phyloP scores from a whole-genome alignment of 2,329 filamentous ascomycete genomes.

The Fusarium goolgardi region DNA sequence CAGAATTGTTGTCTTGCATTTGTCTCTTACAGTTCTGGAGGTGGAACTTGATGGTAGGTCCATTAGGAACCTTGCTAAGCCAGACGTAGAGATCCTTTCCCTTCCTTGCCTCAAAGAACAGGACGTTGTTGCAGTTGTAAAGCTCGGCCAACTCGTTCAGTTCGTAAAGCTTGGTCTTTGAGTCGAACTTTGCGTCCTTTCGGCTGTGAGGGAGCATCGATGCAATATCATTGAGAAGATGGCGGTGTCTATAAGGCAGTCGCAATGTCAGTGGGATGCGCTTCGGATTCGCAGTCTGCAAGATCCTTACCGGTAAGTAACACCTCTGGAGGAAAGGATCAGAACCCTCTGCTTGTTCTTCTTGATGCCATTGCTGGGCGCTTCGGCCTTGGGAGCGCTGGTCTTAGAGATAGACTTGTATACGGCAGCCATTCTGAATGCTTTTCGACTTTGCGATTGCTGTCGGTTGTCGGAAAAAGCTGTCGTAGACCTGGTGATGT shows the following conservation, averaged over 20 bases:
- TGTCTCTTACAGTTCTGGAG: constrained; percentile 74
- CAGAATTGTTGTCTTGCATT: too few relatives aligned
- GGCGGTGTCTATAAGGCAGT: constrained; percentile 76
- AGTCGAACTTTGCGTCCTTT: constrained; percentile 97
- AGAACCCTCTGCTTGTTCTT: constrained; percentile 83
- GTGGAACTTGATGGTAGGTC: constrained; percentile 73
- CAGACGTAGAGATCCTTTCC: constrained; percentile 94
- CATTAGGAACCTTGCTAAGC: constrained; percentile 88
- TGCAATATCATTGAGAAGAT: constrained; percentile 89
- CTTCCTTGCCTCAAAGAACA: constrained; percentile 96
- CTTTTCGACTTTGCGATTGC: constrained; percentile 18
- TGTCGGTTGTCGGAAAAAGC: constrained; percentile 17
- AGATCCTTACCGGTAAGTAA: constrained; percentile 78
- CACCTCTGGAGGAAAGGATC: constrained; percentile 90
- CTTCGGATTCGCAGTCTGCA: not conserved
- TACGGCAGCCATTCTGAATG: constrained; percentile 69
- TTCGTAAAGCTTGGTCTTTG: constrained; percentile 86
- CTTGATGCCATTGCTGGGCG: constrained; percentile 60
- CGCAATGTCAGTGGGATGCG: constrained; percentile 35
- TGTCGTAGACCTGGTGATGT: constrained; percentile 35
- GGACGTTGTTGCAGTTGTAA: constrained; percentile 93
- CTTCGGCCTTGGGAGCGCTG: constrained; percentile 62
- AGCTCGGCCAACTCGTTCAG: constrained; percentile 81
- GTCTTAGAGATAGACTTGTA: constrained; percentile 79
- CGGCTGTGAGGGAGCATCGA: constrained; percentile 89